Percentiles rank a stretch among this genome's conserved stretches.
Evolutionary conservation across 345 rosid species (phyloP).

Genomic region (Gynandropsis gynandra): DNA sequence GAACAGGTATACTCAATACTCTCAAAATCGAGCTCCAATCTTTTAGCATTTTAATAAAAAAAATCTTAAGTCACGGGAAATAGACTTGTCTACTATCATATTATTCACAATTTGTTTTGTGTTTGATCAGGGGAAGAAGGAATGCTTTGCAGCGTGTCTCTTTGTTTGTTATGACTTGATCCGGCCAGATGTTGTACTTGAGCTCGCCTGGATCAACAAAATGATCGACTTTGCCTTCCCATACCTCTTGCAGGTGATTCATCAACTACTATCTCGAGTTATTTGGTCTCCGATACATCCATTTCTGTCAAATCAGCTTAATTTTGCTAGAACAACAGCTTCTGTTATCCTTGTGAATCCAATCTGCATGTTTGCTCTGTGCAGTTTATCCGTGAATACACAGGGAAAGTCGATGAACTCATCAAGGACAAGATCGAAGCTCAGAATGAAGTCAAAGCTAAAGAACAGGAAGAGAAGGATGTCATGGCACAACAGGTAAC

Average conservation of each 20-base stretch:
- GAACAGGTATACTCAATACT: constrained; percentile 56
- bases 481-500: constrained; percentile 82
- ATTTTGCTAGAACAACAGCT: neutral
- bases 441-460: constrained; percentile 52
- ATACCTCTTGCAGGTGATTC: constrained; percentile 60
- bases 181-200: constrained; percentile 76
- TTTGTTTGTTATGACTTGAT: constrained; percentile 89
- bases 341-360: neutral
- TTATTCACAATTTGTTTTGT: constrained; percentile 7
- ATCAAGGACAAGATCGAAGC: constrained; percentile 72
- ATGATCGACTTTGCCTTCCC: constrained; percentile 91
- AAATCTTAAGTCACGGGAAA: neutral
- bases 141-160: constrained; percentile 87
- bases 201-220: constrained; percentile 85
- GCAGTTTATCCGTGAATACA: constrained; percentile 75
- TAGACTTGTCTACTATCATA: too few relatives aligned
- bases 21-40: neutral
- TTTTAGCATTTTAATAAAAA: neutral
- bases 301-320: too few relatives aligned
- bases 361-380: neutral
- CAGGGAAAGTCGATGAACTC: constrained; percentile 75
- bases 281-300: neutral
- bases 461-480: constrained; percentile 74
- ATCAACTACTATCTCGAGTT: neutral
- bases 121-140: constrained; percentile 68